These are phyloP conservation scores for Alectoria sarmentosa DNA, from an alignment of 495 filamentous ascomycete genomes.

Conservation along the genomic window DNA sequence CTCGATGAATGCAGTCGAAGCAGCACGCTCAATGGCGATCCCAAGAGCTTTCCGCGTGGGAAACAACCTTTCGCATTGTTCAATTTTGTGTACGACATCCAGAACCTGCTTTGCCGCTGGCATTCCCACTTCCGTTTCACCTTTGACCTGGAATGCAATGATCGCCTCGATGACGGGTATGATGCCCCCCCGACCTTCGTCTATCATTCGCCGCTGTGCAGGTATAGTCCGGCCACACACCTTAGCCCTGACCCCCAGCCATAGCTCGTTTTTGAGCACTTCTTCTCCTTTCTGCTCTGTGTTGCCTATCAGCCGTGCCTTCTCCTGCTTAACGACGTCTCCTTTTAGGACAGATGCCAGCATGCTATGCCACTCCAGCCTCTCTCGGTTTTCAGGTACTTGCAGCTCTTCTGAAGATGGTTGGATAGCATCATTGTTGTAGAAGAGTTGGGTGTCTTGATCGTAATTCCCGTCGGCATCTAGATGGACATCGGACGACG, in stretches of 20 bases:
- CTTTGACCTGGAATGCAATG: conserved; percentile 87
- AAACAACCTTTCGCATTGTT: conserved; percentile 76
- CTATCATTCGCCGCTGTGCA: conserved; percentile 74
- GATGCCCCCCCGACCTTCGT: conserved; percentile 64
- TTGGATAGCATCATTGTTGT: conserved; percentile 77
- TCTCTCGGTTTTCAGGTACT: conserved; percentile 80
- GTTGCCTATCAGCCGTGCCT: conserved; percentile 83
- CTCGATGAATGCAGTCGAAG: conserved; percentile 64
- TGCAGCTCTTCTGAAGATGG: conserved; percentile 83
- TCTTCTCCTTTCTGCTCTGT: conserved; percentile 66
- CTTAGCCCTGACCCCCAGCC: conserved; percentile 79
- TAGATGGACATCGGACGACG: conserved; percentile 73
- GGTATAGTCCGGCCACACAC: conserved; percentile 75
- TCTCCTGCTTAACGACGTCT: conserved; percentile 96
- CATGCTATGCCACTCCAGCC: conserved; percentile 98
- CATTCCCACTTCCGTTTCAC: conserved; percentile 86
- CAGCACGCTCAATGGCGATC: conserved; percentile 60
- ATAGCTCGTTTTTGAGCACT: conserved; percentile 73
- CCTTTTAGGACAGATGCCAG: conserved; percentile 90
- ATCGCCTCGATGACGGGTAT: conserved; percentile 75
- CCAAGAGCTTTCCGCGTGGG: conserved; percentile 70
- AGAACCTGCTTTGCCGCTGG: conserved; percentile 77
- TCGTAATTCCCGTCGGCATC: conserved; percentile 75
- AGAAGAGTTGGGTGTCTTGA: conserved; percentile 86
- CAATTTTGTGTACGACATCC: conserved; percentile 81